Evolutionary conservation across 768 basidiomycete species (phyloP), one percentile per base, ranked within the genome.

Genomic region (Asterophora lycoperdoides): DNA sequence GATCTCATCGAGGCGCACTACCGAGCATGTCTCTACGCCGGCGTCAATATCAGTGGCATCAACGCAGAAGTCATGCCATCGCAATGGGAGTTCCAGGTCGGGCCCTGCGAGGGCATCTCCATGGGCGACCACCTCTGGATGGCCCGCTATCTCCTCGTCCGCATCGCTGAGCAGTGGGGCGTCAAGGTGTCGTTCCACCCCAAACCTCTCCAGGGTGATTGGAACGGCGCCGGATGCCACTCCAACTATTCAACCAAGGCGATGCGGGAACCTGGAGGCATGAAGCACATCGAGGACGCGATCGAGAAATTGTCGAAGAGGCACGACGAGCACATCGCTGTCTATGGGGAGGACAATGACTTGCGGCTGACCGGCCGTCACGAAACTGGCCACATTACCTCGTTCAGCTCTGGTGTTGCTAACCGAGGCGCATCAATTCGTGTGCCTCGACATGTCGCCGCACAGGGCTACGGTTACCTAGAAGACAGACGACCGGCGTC

Each of bases 81-180:
- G 48, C 96, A 99, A 69, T 99, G 96, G 96, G 96, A 99, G 75
- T 99, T 95, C 88, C 96, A 99, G 71, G 93, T 99, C 59, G 95
- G 96, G 45, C 96, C 96, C 26, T 98, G 95, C 62, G 88, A 90
- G 67, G 96, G 96, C 46, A 97, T 98, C 68, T 77, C 86, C 51
- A 95, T 98, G 93, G 96, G 96, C 59, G 96, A 99, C 69, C 95
- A 99, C 72, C 85, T 99, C 60, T 96, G 93, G 93, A 93, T 98
- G 83, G 92, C 96, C 32, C 90, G 96, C 58, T 99, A 87, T 78
- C 87, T 99, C 59, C 85, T 98, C 60, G 68, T 92, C 64, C 89
- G 96, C 58, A 86, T 96, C 58, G 93, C 95, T 57, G 96, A 98
- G 72, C 93, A 97, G 72, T 96, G 93, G 93, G 89, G 84, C 54